Percentiles rank a stretch among this genome's conserved stretches.
Conservation (phyloP, 2,329 filamentous ascomycete genomes). For the Ophiostoma triangulosporum region DNA sequence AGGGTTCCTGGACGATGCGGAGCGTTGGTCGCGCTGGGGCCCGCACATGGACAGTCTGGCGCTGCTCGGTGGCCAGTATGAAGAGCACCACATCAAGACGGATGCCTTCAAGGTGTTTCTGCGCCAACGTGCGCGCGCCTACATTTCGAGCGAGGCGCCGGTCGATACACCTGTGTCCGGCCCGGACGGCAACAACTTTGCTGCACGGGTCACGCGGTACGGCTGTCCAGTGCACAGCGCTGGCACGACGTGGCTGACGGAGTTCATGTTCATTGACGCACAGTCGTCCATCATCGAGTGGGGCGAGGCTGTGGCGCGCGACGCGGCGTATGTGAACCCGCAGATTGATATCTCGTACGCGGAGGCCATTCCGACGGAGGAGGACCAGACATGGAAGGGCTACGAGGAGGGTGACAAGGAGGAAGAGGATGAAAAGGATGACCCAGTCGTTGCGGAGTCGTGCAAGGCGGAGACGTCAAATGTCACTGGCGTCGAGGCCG, state of each 20-base stretch:
- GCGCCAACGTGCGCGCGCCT: slow-evolving; percentile 45
- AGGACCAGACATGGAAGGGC: slow-evolving; percentile 4
- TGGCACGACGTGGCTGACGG: slow-evolving; percentile 42
- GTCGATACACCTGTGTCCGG: slow-evolving; percentile 40
- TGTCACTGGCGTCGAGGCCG: neutral
- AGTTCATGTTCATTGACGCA: slow-evolving; percentile 45
- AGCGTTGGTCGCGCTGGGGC: slow-evolving; percentile 35
- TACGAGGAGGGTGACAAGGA: neutral
- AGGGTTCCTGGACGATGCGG: slow-evolving; percentile 41
- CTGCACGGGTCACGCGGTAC: slow-evolving; percentile 27
- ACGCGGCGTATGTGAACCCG: slow-evolving; percentile 17
- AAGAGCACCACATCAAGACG: slow-evolving; percentile 26
- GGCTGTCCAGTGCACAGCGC: slow-evolving; percentile 61
- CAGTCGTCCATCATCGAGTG: slow-evolving; percentile 18
- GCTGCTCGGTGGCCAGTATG: slow-evolving; percentile 34
- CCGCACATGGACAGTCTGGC: slow-evolving; percentile 33
- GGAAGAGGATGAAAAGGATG: neutral
- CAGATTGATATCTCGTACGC: slow-evolving; percentile 13
- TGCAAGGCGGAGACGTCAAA: no score
- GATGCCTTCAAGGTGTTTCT: slow-evolving; percentile 36
- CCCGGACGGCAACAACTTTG: slow-evolving; percentile 31
- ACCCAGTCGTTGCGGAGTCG: no score
- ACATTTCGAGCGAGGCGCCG: slow-evolving; percentile 39
- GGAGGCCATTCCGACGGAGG: slow-evolving; percentile 3
- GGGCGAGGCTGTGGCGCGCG: slow-evolving; percentile 16